phyloP scores from a whole-genome alignment of 148 eudicot genomes.

The Cornus florida region DNA sequence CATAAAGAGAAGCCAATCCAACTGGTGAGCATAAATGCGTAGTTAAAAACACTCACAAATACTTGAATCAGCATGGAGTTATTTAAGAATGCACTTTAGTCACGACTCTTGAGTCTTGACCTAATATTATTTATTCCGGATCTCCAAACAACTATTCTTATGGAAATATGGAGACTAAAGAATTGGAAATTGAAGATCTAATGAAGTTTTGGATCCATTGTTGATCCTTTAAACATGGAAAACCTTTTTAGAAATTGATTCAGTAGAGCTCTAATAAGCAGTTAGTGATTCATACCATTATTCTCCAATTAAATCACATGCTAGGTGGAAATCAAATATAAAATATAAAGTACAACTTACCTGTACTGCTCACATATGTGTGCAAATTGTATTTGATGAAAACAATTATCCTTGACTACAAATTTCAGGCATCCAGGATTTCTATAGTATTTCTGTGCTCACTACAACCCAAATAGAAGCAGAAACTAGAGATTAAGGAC shows the following conservation, averaged over 20 bases:
- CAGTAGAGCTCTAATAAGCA: too few relatives aligned
- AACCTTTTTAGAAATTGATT: not conserved
- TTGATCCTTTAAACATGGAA: not conserved
- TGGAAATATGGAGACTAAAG: not conserved
- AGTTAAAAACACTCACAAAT: not conserved
- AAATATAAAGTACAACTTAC: too few relatives aligned
- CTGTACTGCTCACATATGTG: not conserved
- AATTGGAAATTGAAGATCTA: not conserved
- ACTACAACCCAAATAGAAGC: not conserved
- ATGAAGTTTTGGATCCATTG: not conserved
- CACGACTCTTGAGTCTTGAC: not conserved
- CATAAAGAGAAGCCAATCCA: too few relatives aligned
- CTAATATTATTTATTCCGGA: too few relatives aligned
- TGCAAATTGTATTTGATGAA: not conserved
- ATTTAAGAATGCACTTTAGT: not conserved
- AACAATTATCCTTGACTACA: not conserved
- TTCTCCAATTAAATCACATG: not conserved
- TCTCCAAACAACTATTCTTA: too few relatives aligned
- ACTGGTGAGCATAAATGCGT: not conserved
- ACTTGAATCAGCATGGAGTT: too few relatives aligned
- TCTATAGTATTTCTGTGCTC: not conserved
- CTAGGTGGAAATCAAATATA: not conserved
- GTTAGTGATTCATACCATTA: not conserved
- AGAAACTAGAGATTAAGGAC: not conserved
- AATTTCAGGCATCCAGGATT: not conserved